Evolutionary conservation across 495 filamentous ascomycete species (phyloP), one percentile per base, ranked within the genome.

Genomic region (Penicillium malachiteum): DNA sequence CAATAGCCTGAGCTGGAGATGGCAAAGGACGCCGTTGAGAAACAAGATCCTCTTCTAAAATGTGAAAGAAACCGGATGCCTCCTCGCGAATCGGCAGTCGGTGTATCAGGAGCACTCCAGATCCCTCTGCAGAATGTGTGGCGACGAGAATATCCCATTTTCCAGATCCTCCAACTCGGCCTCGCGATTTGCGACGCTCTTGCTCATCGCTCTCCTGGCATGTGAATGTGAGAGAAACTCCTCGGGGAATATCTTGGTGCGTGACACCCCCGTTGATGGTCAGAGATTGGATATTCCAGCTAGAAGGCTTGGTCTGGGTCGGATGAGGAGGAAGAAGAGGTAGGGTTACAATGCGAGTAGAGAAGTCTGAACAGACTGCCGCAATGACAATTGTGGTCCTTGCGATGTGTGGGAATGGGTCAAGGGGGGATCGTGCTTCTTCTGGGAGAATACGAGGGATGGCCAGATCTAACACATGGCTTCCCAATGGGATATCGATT

Each of bases 271-370:
- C 72, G 31, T 64, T 68, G 46, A 92, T 73, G 3, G 77, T 67
- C 2, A 85, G 67, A 18, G 84, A 76, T 0, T 83, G 80, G 56
- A 90, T 83, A 5, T 82, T 79, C 82, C 82, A 87, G n/a, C 67
- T 65, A 32, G 60, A 55, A 5, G 62, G 48, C 33, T 74, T 64
- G 41, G 71, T 78, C 35, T 71, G 68, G 6, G 59, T 54, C 32
- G 84, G 79, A 40, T 90, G 88, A 5, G 90, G 89, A 10, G 90
- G 90, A 8, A 76, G 76, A 34, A 94, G 73, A 1, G 91, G 91
- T 6, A 96, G 63, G 4, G 84, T 87, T 11, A 94, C 70, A 33
- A 96, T 70, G 48, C 83, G 84, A 11, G 89, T 78, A 10, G 81
- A 83, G 33, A 75, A 81, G 50, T 90, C 89, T 7, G 86, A 79